phyloP scores from a whole-genome alignment of 805 yeast genomes.

The Lachancea nothofagi region DNA sequence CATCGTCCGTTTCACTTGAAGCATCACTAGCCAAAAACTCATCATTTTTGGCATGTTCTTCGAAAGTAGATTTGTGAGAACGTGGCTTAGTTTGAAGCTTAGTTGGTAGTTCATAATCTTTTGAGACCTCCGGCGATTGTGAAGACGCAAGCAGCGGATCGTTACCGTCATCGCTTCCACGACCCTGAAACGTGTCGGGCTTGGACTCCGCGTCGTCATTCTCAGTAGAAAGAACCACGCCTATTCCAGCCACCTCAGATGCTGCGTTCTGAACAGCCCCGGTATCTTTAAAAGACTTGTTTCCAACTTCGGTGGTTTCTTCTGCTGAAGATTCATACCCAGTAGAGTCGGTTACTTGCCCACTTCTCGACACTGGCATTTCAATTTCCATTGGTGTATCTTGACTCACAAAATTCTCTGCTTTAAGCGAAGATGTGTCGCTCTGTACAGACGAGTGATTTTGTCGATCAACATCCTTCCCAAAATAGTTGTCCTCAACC shows the following conservation, averaged over 20 bases:
- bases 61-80: no score
- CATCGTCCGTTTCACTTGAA: background rate
- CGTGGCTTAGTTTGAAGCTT: no score
- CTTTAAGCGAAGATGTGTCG: background rate
- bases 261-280: slow-evolving; percentile 1
- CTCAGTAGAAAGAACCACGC: no score
- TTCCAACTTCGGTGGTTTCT: slow-evolving; percentile 8
- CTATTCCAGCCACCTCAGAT: background rate
- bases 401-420: background rate
- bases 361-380: slow-evolving; percentile 1
- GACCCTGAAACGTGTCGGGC: background rate
- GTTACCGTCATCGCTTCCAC: no score
- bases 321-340: slow-evolving; percentile 23
- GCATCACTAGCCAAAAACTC: no score
- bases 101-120: no score
- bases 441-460: background rate
- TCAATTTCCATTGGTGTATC: background rate
- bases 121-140: no score
- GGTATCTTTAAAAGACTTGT: slow-evolving; percentile 1
- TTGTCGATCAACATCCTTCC: slow-evolving; percentile 2
- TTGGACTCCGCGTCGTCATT: no score
- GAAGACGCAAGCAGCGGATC: no score
- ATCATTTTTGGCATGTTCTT: no score
- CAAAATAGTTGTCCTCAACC: slow-evolving; percentile 11
- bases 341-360: slow-evolving; percentile 10